Percentiles rank a stretch among this genome's conserved stretches.
Conservation (phyloP, 495 filamentous ascomycete species). For the Aspergillus taichungensis region DNA sequence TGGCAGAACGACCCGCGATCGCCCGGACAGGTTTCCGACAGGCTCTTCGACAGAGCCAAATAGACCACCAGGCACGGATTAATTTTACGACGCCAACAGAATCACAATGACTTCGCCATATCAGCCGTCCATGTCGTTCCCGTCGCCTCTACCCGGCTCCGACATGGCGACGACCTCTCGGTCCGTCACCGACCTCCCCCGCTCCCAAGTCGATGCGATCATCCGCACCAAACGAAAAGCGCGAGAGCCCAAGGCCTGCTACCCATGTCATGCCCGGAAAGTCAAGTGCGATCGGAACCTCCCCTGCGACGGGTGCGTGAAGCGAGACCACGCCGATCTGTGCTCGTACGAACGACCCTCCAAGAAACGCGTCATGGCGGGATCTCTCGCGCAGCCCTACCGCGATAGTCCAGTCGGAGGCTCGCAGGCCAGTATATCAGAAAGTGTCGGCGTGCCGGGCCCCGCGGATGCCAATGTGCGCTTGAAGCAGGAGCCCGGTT, state of each 20-base stretch:
- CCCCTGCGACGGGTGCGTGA: conserved; percentile 65
- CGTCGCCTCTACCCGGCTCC: conserved; percentile 18
- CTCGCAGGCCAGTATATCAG: conserved; percentile 8
- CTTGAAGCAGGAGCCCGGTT: conserved; percentile 20
- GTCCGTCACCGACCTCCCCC: conserved; percentile 35
- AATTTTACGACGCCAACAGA: no score
- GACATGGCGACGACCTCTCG: conserved; percentile 18
- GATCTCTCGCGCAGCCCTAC: conserved; percentile 22
- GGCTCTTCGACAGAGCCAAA: no score
- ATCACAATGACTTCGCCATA: conserved; percentile 32
- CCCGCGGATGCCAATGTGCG: conserved; percentile 15
- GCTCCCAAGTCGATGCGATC: conserved; percentile 41
- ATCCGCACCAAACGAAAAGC: conserved; percentile 43
- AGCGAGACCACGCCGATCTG: conserved; percentile 61
- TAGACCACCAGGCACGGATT: no score
- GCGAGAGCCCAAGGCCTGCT: conserved; percentile 51
- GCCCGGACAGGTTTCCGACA: no score
- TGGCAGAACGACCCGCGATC: no score
- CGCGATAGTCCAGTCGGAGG: conserved; percentile 19
- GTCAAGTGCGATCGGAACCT: conserved; percentile 68
- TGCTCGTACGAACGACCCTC: conserved; percentile 66
- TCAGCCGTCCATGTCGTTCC: conserved; percentile 27
- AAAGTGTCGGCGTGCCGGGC: conserved; percentile 13
- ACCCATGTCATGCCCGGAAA: conserved; percentile 64
- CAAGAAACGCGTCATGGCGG: conserved; percentile 41